These are phyloP conservation scores for Aurinia saxatilis DNA, from an alignment of 345 rosid species.

Conservation along the genomic window DNA sequence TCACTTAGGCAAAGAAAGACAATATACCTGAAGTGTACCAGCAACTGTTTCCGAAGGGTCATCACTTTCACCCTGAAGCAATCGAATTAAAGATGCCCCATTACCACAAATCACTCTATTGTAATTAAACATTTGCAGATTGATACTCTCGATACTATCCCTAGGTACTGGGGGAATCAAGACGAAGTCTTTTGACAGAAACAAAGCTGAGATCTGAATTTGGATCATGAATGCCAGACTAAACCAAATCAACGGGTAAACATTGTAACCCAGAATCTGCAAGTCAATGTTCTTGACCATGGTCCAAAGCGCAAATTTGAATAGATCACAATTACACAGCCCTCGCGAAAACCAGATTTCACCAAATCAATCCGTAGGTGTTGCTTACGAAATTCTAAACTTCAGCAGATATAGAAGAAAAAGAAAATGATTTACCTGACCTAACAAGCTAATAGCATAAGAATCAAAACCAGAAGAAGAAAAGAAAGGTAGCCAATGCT, in stretches of 20 bases:
- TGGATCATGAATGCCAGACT: too few relatives aligned
- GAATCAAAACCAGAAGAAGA: slow-evolving; percentile 71
- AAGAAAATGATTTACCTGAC: slow-evolving; percentile 40
- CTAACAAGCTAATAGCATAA: slow-evolving; percentile 75
- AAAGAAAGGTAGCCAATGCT: slow-evolving; percentile 82
- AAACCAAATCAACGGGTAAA: too few relatives aligned
- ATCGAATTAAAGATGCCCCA: background rate
- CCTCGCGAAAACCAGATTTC: too few relatives aligned
- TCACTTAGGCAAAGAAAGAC: background rate
- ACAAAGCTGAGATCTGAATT: too few relatives aligned
- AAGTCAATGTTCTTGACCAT: background rate
- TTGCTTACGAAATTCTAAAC: too few relatives aligned
- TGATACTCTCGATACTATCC: too few relatives aligned
- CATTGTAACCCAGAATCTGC: too few relatives aligned
- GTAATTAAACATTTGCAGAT: background rate
- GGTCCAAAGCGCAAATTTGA: too few relatives aligned
- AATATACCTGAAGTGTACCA: slow-evolving; percentile 63
- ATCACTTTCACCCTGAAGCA: slow-evolving; percentile 82
- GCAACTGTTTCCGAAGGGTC: slow-evolving; percentile 54
- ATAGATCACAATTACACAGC: too few relatives aligned
- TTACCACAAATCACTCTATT: background rate
- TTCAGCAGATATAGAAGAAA: too few relatives aligned
- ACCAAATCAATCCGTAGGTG: too few relatives aligned
- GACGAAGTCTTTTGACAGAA: background rate
- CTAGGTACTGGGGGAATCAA: background rate